A percentile compares a stretch with the other conserved stretches of the same genome.
These are phyloP conservation scores for Mycena floridula DNA, from an alignment of 768 basidiomycete genomes.

Conservation along the genomic window DNA sequence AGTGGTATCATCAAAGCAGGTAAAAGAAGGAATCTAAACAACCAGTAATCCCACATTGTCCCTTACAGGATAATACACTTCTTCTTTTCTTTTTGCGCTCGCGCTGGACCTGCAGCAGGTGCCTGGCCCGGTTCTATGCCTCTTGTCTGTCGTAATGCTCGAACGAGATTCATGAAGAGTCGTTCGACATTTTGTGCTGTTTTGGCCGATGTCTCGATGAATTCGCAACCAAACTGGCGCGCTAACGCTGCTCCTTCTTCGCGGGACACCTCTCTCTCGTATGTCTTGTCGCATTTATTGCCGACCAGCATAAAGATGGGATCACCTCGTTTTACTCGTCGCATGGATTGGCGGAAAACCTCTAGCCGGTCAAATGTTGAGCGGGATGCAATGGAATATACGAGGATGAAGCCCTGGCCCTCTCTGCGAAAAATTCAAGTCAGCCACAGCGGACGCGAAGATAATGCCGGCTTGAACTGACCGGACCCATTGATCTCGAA, in stretches of 20 bases:
- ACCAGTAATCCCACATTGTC: constrained; percentile 53
- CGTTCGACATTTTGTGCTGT: constrained; percentile 88
- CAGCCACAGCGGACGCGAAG: not conserved
- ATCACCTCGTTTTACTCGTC: constrained; percentile 78
- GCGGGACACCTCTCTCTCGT: constrained; percentile 83
- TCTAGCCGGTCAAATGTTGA: constrained; percentile 87
- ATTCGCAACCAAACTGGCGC: constrained; percentile 81
- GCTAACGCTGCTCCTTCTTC: constrained; percentile 86
- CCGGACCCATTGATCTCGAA: constrained; percentile 98
- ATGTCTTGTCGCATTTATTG: constrained; percentile 93
- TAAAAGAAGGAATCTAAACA: constrained; percentile 69
- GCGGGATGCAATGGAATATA: constrained; percentile 95
- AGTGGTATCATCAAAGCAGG: constrained; percentile 82
- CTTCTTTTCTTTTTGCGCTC: constrained; percentile 39
- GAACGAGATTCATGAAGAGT: constrained; percentile 85
- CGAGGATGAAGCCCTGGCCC: constrained; percentile 96
- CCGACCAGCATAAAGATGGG: constrained; percentile 93
- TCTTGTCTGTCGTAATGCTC: constrained; percentile 69
- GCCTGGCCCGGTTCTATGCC: constrained; percentile 41
- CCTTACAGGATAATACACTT: constrained; percentile 82
- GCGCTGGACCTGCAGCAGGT: constrained; percentile 31
- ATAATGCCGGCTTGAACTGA: constrained; percentile 31
- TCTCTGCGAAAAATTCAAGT: constrained; percentile 46
- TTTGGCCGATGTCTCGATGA: constrained; percentile 96
- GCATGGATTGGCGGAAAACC: constrained; percentile 85